Base-by-base conservation (phyloP, 2,329 filamentous ascomycete genomes). In the Fusarium multiceps region DNA sequence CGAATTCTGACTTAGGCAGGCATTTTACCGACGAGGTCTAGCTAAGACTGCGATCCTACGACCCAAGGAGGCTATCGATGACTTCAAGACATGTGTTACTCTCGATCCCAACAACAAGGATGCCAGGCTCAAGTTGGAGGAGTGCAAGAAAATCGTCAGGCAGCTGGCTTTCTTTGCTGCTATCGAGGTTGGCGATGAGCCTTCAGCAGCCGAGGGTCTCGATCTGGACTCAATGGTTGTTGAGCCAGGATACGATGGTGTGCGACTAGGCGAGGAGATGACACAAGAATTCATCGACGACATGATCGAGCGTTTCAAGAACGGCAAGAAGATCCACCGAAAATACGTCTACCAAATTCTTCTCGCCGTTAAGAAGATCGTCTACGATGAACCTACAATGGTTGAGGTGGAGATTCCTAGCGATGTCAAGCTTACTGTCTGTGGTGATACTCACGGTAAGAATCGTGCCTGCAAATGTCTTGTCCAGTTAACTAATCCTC, bases 311-410 rank as follows among this genome's bases (percentile, higher is more conserved):
- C 87, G 96, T 32, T 99, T 99, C 87, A 97, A 97, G 87, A 91
- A 88, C 53, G 96, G 96, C 78, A 98, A 99, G 87, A 95, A 93
- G 82, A 87, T 99, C 60, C 93, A 96, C 80, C 91, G 89, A 82
- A 99, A 98, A 87, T 99, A 98, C 78, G 96, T 95, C 71, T 98
- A 95, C 85, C 93, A 98, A 83, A 99, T 99, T 77, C 87, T 99
- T 75, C 83, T 98, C 74, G 92, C 93, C 8, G 93, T 97, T 74
- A 93, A 92, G 84, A 91, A 97, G 69, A 88, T 99, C 61, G 91
- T 97, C 47, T 94, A 95, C 79, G 90, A 94, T 55, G 96, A 99
- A 82, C 88, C 95, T 18, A 99, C 96, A 27, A 98, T 99, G 96
- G 94, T 98, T 27, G 96, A 99, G 82, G 88, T 96, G 78, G 88